Base-by-base conservation (phyloP, 306 rosid species). In the Abrus precatorius region DNA sequence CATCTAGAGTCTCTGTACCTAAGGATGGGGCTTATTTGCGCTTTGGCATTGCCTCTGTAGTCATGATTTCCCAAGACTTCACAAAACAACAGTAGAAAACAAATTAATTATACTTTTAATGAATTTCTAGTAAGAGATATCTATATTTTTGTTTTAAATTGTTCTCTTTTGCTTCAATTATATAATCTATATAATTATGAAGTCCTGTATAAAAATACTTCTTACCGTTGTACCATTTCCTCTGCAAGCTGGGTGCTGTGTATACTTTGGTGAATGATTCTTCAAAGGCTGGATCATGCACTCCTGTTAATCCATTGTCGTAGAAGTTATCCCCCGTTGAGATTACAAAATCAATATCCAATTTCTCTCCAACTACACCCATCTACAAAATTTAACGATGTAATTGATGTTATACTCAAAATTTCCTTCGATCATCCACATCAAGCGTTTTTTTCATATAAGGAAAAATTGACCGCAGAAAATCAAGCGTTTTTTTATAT, bases 291-390 rank as follows among this genome's bases (percentile, higher is more conserved):
- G 60, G 60, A 20, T 54, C 60, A 54, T 54, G 20, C 10, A 20
- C 32, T 54, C 60, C 60, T 8, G 60, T 54, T 54, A 54, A 54
- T 54, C 60, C 60, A 54, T 54, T 6, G 60, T 54, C 60, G 60
- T 54, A 54, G 60, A 54, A 54, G 60, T 54, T 54, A 54, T 54
- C 60, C 10, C 60, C 60, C 4, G 32, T 54, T 54, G 60, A 54
- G 32, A 54, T 54, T 9, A 54, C 32, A 54, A 54, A 54, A 54
- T 54, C 60, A 54, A 54, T 20, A 9, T 54, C 60, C 60, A 20
- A 5, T 54, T 54, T 54, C 60, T 54, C 60, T 54, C 60, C 60
- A 20, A 54, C 6, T 54, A 54, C 30, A 20, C 60, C 60, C 60
- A 54, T 54, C 60, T 54, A 11, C 1, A 36, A 36, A 20, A 20